Evolutionary conservation across 139 green algal species (phyloP), one percentile per base, ranked within the genome.

Genomic region (Micractinium conductrix): DNA sequence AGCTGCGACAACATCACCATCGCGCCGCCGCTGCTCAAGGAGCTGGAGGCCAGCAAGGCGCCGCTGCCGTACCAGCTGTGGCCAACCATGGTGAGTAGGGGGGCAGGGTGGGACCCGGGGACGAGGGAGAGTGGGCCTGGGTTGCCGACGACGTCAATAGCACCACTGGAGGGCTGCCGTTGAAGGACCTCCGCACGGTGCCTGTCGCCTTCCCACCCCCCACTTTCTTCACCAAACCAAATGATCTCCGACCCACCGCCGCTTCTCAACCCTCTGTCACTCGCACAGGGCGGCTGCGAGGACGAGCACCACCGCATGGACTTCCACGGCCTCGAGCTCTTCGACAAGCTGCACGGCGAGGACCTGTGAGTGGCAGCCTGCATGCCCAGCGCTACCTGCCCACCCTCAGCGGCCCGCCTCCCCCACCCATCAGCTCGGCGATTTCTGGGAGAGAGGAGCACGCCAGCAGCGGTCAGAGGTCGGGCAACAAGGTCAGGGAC

Each of bases 1-100:
- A 82, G 76, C 6, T 96, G 92, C 85, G 95, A 98, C 90, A 97
- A 96, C 78, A 97, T 98, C 89, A 98, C 95, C 81, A 97, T 98
- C 79, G 90, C 95, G 33, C 95, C 95, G 7, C 60, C 86, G 62
- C 89, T 98, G 83, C 89, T 98, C 74, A 91, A 89, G 44, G 91
- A 98, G 90, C 92, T 98, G 62, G 89, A 96, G 88, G 87, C 81
- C 26, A 84, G 35, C 81, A 93, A 84, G 19, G 93, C 93, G 22
- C 84, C 89, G 10, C 90, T 98, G 84, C 88, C 89, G 16, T 92
- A 92, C 81, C 92, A 93, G 87, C 94, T 98, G 48, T 91, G 74
- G 76, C 90, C 93, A 10, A 82, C 84, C 35, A 92, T 92, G 86
- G 73, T 81, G 48, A 4, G 72, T 24, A 28, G 22, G 63, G 45